Base-by-base conservation (phyloP, 2,329 filamentous ascomycete species). In the Zalaria obscura region DNA sequence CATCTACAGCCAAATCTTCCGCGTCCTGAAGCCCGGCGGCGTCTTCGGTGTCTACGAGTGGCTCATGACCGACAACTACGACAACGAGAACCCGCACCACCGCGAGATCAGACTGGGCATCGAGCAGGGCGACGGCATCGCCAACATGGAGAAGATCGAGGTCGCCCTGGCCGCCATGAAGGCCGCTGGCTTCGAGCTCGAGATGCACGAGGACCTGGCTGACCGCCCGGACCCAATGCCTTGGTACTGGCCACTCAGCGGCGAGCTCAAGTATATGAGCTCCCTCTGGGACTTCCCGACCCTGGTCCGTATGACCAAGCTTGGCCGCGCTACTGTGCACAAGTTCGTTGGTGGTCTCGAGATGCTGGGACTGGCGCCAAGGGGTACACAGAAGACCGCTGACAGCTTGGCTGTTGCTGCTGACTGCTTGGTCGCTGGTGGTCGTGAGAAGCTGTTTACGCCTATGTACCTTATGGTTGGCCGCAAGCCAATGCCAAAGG, bases 391-490 rank as follows among this genome's bases (percentile, higher is more conserved):
- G 67, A 94, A 93, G 77, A 94, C 87, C n/a, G 88, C 87, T 7
- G 83, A 95, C 64, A 87, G 83, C 55, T 66, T 96, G 55, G 87
- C 83, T 4, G 57, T 78, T 44, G 88, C 85, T 28, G 87, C 76
- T 7, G 88, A 95, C 63, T 83, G 77, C 54, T 69, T 96, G 40
- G 88, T 94, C 25, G 85, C 83, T 38, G 89, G 89, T 63, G 89
- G 79, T 31, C 76, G 78, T 61, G 73, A 88, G 68, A 83, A 93
- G 62, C 74, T 96, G n/a, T 96, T 96, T 67, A 96, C 89, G 1
- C 89, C 89, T 43, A 96, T 96, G 89, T 95, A 94, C 67, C 70
- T 96, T 57, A 95, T 95, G 85, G 76, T 95, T 45, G 89, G 78
- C 46, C 78, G 84, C 65, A 95, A 95, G 73, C 86, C 89, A 35